Evolutionary conservation across 1,139 yeast species (phyloP).

Genomic region (Geotrichum candidum): DNA sequence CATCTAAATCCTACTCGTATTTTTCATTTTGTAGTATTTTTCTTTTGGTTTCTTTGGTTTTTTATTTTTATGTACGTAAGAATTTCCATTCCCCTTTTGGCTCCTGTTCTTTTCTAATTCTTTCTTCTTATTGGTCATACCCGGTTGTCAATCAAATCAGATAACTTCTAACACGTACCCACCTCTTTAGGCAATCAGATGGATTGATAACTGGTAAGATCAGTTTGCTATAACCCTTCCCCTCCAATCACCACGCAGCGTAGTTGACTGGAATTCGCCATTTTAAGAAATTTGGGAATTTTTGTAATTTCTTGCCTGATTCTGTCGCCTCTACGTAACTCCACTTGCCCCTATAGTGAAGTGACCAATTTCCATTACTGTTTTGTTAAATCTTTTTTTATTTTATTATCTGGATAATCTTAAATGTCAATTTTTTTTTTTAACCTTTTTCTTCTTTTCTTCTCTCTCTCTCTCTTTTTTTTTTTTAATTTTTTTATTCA

Average conservation of each 20-base stretch:
- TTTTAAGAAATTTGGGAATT: background rate
- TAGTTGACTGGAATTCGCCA: background rate
- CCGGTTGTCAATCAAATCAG: background rate
- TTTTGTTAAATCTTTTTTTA: background rate
- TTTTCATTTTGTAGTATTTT: too few species aligned
- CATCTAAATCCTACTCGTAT: too few species aligned
- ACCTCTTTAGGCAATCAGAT: background rate
- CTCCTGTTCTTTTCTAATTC: too few species aligned
- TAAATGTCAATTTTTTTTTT: conserved; percentile 5
- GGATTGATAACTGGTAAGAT: background rate
- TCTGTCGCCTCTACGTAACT: background rate
- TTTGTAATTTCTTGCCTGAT: background rate
- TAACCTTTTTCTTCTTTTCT: background rate
- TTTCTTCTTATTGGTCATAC: background rate
- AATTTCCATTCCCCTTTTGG: background rate
- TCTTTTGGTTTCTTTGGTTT: too few species aligned
- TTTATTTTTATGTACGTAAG: background rate
- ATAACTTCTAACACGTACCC: background rate
- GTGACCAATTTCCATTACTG: background rate
- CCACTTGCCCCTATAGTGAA: background rate
- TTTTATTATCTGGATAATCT: background rate
- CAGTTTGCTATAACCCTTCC: background rate
- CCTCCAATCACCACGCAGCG: background rate
- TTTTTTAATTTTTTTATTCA: background rate
- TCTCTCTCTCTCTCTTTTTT: background rate